Evolutionary conservation across 805 yeast species (phyloP).

Genomic region (Barnettozyma sp.): DNA sequence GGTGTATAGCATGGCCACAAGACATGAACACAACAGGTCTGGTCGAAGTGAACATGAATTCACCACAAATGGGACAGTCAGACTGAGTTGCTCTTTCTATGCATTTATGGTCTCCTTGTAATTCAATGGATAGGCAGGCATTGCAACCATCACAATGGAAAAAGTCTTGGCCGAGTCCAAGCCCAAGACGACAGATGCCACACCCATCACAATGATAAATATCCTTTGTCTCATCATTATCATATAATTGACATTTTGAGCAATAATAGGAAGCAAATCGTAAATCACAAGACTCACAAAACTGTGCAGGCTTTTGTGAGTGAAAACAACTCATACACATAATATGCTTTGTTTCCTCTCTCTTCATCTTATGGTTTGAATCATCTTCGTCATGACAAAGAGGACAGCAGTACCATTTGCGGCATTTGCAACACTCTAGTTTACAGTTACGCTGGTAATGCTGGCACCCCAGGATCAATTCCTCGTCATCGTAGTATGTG

Average conservation of each 20-base stretch:
- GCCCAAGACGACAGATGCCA: slow-evolving; percentile 87
- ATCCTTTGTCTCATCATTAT: slow-evolving; percentile 69
- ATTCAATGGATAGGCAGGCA: slow-evolving; percentile 77
- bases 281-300: slow-evolving; percentile 61
- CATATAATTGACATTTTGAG: slow-evolving; percentile 70
- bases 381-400: slow-evolving; percentile 74
- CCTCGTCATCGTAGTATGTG: slow-evolving; percentile 38
- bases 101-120: slow-evolving; percentile 73
- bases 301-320: slow-evolving; percentile 66
- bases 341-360: slow-evolving; percentile 57
- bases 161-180: slow-evolving; percentile 82
- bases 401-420: slow-evolving; percentile 72
- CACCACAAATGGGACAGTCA: slow-evolving; percentile 90
- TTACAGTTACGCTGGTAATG: slow-evolving; percentile 85
- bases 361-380: slow-evolving; percentile 46
- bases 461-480: slow-evolving; percentile 58
- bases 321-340: slow-evolving; percentile 76
- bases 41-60: slow-evolving; percentile 78
- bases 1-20: slow-evolving; percentile 94
- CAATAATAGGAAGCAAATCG: slow-evolving; percentile 76
- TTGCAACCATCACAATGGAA: slow-evolving; percentile 89
- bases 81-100: slow-evolving; percentile 84
- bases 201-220: slow-evolving; percentile 91
- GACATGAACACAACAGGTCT: slow-evolving; percentile 83
- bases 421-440: slow-evolving; percentile 70